Evolutionary conservation across 2,329 filamentous ascomycete species (phyloP).

Genomic region (Fusarium camptoceras): DNA sequence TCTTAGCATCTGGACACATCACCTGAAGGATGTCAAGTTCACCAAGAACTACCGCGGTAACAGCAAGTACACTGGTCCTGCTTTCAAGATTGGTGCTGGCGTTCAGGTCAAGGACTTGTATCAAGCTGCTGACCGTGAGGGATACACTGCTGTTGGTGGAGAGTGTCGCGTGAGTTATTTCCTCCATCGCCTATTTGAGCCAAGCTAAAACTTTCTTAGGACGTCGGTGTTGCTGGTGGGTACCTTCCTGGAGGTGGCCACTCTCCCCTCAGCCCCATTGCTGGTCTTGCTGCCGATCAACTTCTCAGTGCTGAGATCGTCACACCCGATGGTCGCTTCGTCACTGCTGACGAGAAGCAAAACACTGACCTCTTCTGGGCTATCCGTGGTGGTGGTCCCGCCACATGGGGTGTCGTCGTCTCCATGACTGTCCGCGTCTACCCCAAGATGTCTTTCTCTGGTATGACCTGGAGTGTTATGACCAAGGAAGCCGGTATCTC

Average conservation of each 20-base stretch:
- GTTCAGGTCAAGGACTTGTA: conserved; percentile 62
- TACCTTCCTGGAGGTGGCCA: conserved; percentile 72
- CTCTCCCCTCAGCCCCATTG: conserved; percentile 61
- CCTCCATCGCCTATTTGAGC: accelerated
- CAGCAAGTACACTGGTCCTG: conserved; percentile 60
- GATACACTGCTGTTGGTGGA: conserved; percentile 65
- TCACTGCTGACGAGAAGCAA: conserved; percentile 56
- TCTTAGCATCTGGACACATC: conserved; percentile 56
- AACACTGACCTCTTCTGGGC: conserved; percentile 72
- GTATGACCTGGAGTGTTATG: conserved; percentile 48
- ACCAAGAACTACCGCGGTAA: conserved; percentile 54
- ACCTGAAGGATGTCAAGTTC: conserved; percentile 56
- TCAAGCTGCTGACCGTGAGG: conserved; percentile 57
- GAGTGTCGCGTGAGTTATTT: conserved; percentile 52
- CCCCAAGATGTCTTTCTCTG: conserved; percentile 48
- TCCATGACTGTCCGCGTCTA: conserved; percentile 54
- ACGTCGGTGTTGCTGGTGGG: conserved; percentile 69
- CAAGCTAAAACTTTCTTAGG: conserved; percentile 34
- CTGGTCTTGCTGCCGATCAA: conserved; percentile 70
- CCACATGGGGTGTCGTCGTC: conserved; percentile 59
- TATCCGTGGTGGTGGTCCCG: conserved; percentile 66
- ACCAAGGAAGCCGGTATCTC: conserved; percentile 42
- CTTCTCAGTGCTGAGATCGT: conserved; percentile 66
- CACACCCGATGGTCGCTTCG: conserved; percentile 58
- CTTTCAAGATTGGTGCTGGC: conserved; percentile 66